Evolutionary conservation across 345 rosid species (phyloP).

Genomic region (Eucalyptus globulus): DNA sequence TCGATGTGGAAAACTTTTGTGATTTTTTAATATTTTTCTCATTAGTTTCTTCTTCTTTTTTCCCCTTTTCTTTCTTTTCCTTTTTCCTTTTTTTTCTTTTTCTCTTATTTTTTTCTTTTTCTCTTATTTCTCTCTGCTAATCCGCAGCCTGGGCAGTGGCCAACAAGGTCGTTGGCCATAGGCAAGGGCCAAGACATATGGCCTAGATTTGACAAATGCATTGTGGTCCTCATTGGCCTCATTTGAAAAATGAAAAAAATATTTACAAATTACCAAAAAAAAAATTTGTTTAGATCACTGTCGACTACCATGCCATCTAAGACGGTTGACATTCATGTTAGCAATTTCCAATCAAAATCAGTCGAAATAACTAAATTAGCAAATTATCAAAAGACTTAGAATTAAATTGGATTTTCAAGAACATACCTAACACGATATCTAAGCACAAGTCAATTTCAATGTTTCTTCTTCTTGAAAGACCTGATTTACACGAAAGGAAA

Average conservation of each 20-base stretch:
- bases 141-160: rapidly evolving
- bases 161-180: background rate
- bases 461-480: background rate
- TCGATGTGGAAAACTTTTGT: rapidly evolving
- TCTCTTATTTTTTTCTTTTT: too few relatives aligned
- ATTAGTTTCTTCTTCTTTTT: background rate
- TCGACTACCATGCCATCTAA: rapidly evolving
- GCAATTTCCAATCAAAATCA: rapidly evolving
- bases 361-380: rapidly evolving
- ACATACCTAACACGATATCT: background rate
- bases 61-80: too few relatives aligned
- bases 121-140: background rate
- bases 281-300: rapidly evolving
- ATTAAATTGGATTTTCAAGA: background rate
- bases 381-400: background rate
- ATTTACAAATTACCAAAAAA: too few relatives aligned
- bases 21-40: background rate
- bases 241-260: background rate
- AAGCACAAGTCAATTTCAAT: background rate
- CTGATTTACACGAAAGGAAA: background rate
- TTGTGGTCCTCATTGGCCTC: background rate
- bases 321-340: background rate
- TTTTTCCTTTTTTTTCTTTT: too few relatives aligned
- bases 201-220: background rate
- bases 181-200: background rate